Evolutionary conservation across 1,139 yeast species (phyloP), one percentile per base, ranked within the genome.

Genomic region (Diutina sp.): DNA sequence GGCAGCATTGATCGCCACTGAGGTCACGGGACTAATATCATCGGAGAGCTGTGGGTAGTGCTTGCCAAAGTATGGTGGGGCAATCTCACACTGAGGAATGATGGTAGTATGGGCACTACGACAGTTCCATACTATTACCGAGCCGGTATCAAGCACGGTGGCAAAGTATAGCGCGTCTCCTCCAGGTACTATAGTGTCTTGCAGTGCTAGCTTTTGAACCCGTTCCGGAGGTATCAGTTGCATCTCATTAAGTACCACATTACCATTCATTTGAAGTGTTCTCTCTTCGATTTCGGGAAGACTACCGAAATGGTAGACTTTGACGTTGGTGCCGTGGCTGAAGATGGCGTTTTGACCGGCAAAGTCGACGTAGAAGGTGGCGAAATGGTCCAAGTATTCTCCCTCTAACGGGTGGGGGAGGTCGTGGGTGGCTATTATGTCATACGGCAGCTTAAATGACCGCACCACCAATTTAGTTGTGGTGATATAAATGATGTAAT

Each of bases 111-210:
- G 53, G 8, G 58, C 66, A 58, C 76, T 76, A 32, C 80, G 64
- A 1, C 75, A 63, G 56, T 76, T 73, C 69, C 78, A 73, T 3
- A 82, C 73, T 0, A 69, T 64, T 7, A 77, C 76, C 3, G 71
- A 63, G 28, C 69, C 69, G 56, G 71, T 73, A 44, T 74, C 66
- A 35, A 74, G 62, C 2, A 72, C 70, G 2, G 80, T 65, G 0
- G 81, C 84, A 35, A 76, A 62, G 55, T 76, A 70, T 53, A 83
- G 73, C 6, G 85, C 83, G 64, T 83, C 85, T 6, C 72, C 71
- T 2, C 90, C 88, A 2, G 83, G 83, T 7, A 63, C 18, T 55
- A 55, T 9, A 14, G 35, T 28, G 48, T 60, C 53, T 14, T n/a
- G 12, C 30, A 35, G 41, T 2, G 5, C 41, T 5, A 35, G 14